phyloP scores from a whole-genome alignment of 495 filamentous ascomycete genomes.

The Pseudevernia furfuracea region DNA sequence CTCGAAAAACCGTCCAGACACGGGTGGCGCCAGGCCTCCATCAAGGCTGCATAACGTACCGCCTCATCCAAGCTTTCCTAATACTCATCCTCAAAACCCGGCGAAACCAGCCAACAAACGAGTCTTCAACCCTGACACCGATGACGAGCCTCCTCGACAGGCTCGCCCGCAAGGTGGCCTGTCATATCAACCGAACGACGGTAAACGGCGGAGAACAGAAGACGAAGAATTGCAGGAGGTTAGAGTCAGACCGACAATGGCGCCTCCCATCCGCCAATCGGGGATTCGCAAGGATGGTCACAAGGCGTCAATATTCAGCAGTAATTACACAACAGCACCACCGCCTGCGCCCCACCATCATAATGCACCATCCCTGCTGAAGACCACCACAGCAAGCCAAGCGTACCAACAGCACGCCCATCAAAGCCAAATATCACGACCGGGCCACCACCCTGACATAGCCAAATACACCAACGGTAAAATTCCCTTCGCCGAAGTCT shows the following conservation, averaged over 20 bases:
- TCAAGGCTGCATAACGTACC: slow-evolving; percentile 49
- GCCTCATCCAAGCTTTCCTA: slow-evolving; percentile 39
- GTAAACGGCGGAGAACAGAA: slow-evolving; percentile 52
- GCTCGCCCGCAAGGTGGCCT: slow-evolving; percentile 38
- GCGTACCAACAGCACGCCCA: slow-evolving; percentile 40
- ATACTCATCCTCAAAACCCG: slow-evolving; percentile 45
- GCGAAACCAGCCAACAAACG: slow-evolving; percentile 58
- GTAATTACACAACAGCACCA: slow-evolving; percentile 52
- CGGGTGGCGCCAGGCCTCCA: slow-evolving; percentile 44
- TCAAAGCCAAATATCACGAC: slow-evolving; percentile 47
- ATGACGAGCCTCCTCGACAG: slow-evolving; percentile 38
- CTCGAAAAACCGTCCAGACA: slow-evolving; percentile 40
- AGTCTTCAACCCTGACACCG: slow-evolving; percentile 43
- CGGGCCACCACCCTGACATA: slow-evolving; percentile 65
- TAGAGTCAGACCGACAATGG: slow-evolving; percentile 54
- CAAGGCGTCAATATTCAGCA: slow-evolving; percentile 55
- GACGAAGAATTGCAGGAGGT: slow-evolving; percentile 45
- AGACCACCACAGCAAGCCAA: slow-evolving; percentile 28
- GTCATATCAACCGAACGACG: slow-evolving; percentile 41
- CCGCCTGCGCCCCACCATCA: slow-evolving; percentile 40
- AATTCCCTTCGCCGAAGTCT: slow-evolving; percentile 75
- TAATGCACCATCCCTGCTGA: slow-evolving; percentile 28
- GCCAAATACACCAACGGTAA: slow-evolving; percentile 75
- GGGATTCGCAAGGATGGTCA: slow-evolving; percentile 62
- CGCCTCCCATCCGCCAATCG: slow-evolving; percentile 75